Base-by-base conservation (phyloP, 1,284 basidiomycete species). In the Ganoderma leucocontextum region DNA sequence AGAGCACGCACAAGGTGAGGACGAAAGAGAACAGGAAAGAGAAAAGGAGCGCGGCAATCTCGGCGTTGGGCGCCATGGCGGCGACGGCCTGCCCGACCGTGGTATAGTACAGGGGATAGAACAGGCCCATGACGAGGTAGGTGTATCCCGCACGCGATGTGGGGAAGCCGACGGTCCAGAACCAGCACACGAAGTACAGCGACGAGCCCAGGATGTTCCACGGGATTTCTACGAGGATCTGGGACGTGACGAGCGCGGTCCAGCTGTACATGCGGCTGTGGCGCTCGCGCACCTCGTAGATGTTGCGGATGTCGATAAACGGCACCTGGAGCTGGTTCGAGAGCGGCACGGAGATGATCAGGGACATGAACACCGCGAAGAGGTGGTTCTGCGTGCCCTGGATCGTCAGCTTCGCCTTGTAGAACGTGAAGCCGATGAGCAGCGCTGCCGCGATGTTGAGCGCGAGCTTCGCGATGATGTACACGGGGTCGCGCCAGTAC, bases 361-460 rank as follows among this genome's bases (percentile, higher is more conserved):
- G 82, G 4, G 79, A 81, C 84, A 87, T 86, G 77, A 87, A 89
- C 64, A 80, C 75, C 5, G 78, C 86, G 76, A 96, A 96, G 53
- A 96, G 86, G 79, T 95, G 93, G 80, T 94, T 93, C 78, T 95
- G 94, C 0, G 91, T 89, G 59, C 93, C 94, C 71, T 90, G 88
- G 62, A 91, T 85, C 3, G 86, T 85, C 64, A 88, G 82, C 66
- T 89, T 87, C 2, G 91, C 82, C 67, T 90, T 83, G 85, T 85
- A 96, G 84, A 95, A 90, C 0, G 88, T 87, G 72, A 90, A 89
- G 7, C 89, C 90, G 64, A 91, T 89, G 73, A 94, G 88, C 0
- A 94, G 81, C 10, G 87, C 88, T 0, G 82, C 81, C 1, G 84
- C 75, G 62, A 87, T 80, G 72, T 89, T 89, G 39, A 92, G 76